Percentiles rank a stretch among this genome's conserved stretches.
These are phyloP conservation scores for Citrus maxima DNA, from an alignment of 345 rosid genomes.

Conservation along the genomic window DNA sequence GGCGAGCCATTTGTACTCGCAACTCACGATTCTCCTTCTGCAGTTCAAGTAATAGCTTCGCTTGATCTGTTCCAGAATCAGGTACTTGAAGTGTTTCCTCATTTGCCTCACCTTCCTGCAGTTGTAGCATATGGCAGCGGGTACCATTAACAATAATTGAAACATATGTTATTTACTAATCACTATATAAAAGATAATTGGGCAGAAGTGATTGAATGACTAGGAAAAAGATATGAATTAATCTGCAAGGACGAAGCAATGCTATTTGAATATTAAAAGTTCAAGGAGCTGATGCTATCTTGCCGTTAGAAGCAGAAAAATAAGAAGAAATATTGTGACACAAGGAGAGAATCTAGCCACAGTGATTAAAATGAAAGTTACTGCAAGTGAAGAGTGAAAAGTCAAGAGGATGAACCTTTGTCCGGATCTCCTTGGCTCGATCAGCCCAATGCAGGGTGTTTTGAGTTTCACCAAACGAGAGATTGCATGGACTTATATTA, in stretches of 20 bases:
- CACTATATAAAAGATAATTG: background rate
- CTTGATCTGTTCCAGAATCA: conserved; percentile 52
- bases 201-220: background rate
- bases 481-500: conserved; percentile 88
- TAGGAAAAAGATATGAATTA: background rate
- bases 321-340: background rate
- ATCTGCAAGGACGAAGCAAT: background rate
- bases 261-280: background rate
- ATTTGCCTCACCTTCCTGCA: conserved; percentile 50
- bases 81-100: conserved; percentile 49
- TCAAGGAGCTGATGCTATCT: background rate
- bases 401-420: conserved; percentile 41
- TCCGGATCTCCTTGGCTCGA: conserved; percentile 82
- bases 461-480: conserved; percentile 86
- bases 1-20: conserved; percentile 67
- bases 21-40: conserved; percentile 85
- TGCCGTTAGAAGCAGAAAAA: background rate
- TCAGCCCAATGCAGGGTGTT: conserved; percentile 98
- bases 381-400: background rate
- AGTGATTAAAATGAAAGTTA: background rate
- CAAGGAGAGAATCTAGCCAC: background rate
- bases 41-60: conserved; percentile 72
- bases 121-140: background rate
- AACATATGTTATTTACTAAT: background rate
- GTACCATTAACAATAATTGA: background rate